Base-by-base conservation (phyloP, 805 yeast genomes). In the Kazachstania kunashirensis region DNA sequence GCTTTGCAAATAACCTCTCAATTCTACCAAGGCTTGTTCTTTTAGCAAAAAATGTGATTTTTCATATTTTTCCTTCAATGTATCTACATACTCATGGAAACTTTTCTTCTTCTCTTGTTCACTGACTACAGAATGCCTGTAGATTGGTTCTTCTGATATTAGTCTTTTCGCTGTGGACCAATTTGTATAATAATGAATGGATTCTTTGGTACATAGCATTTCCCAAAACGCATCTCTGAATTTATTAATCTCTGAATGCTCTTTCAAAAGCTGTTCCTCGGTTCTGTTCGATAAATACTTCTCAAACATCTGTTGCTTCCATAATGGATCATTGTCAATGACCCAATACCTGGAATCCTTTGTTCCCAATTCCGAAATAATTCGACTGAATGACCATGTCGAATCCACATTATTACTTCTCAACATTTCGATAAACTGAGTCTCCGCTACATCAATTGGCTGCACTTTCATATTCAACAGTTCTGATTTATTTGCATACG, bases 341-440 rank as follows among this genome's bases (percentile, higher is more conserved):
- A 66, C 57, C 88, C 89, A 82, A 49, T 83, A 86, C 12, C 77
- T 62, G 2, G 78, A 73, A 44, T 79, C 77, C 3, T 50, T 53
- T 13, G 80, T 67, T 39, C 80, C 71, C 13, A 61, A 58, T 16
- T 72, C 68, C 6, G 52, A 31, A 59, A 85, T 75, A 1, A 82
- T 79, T 39, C 65, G 65, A 33, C 70, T 73, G 56, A 84, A 84
- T 0, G 92, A 70, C 88, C 89, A 82, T 0, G 80, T 70, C 0
- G 81, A 69, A 53, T 79, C 86, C 3, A 85, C 84, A 6, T 67
- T 59, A 26, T 69, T 57, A 1, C 69, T 73, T 24, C 61, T 55
- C 8, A 86, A 60, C 70, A 85, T 64, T 2, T 62, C 53, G 13
- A 66, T 47, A 51, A 79, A 85, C 8, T 56, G 60, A 4, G 49